Percentiles rank a stretch among this genome's conserved stretches.
Evolutionary conservation across 495 filamentous ascomycete genomes (phyloP).

Genomic region (Pyrenopolyporus hunteri): DNA sequence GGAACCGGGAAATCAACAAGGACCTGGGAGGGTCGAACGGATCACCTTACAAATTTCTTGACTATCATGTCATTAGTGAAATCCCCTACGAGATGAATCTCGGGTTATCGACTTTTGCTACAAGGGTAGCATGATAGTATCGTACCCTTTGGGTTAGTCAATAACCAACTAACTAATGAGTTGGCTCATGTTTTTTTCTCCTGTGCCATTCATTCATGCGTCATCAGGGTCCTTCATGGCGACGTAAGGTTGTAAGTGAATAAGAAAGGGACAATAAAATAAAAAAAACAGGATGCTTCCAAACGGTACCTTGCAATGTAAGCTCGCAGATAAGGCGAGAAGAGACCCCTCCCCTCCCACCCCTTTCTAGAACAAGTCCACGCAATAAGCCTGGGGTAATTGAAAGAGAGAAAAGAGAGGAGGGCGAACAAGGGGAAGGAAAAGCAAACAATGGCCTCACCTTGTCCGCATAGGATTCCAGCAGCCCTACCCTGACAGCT

Average conservation of each 20-base stretch:
- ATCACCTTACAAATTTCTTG: slow-evolving; percentile 20
- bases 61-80: slow-evolving; percentile 20
- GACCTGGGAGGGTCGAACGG: slow-evolving; percentile 26
- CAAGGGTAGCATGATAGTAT: slow-evolving; percentile 21
- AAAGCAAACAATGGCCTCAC: slow-evolving; percentile 19
- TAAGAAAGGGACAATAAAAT: not conserved
- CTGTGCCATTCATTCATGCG: slow-evolving; percentile 19
- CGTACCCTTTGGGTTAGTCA: slow-evolving; percentile 28
- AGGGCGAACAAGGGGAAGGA: no score
- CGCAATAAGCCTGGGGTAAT: not conserved
- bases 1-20: slow-evolving; percentile 34
- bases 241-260: slow-evolving; percentile 17
- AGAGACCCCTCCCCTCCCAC: not conserved
- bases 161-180: not conserved
- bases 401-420: not conserved
- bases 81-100: slow-evolving; percentile 1
- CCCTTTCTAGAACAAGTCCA: slow-evolving; percentile 32
- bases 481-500: slow-evolving; percentile 34
- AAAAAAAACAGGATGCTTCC: not conserved
- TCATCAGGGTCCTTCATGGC: slow-evolving; percentile 31
- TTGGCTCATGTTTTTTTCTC: not conserved
- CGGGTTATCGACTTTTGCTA: not conserved
- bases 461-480: slow-evolving; percentile 11
- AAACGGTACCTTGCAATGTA: slow-evolving; percentile 7
- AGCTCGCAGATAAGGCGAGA: slow-evolving; percentile 14